Evolutionary conservation across 345 rosid genomes (phyloP).

Genomic region (Schrenkiella parvula): DNA sequence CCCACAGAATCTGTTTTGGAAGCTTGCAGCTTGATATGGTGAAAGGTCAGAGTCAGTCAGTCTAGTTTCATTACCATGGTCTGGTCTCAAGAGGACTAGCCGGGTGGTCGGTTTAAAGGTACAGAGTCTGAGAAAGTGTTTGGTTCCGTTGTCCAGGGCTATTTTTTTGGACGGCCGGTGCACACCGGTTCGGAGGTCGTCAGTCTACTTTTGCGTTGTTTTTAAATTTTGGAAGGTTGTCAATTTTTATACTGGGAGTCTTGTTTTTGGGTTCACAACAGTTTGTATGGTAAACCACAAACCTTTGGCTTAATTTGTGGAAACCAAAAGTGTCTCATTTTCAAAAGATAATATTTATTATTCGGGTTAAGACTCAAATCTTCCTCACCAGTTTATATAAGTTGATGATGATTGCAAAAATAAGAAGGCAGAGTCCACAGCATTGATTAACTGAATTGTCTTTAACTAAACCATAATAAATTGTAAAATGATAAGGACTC

Average conservation of each 20-base stretch:
- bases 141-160: slow-evolving; percentile 13
- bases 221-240: slow-evolving; percentile 3
- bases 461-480: background rate
- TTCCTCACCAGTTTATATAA: background rate
- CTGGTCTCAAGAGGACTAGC: background rate
- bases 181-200: background rate
- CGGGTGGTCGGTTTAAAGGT: slow-evolving; percentile 12
- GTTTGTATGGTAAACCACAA: slow-evolving; percentile 19
- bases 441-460: background rate
- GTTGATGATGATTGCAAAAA: no score
- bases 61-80: slow-evolving; percentile 12
- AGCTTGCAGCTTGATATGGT: slow-evolving; percentile 11
- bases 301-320: background rate
- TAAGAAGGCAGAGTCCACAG: background rate
- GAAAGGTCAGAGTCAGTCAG: slow-evolving; percentile 20
- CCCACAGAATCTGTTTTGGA: slow-evolving; percentile 4
- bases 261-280: slow-evolving; percentile 6
- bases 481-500: background rate
- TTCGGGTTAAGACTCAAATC: background rate
- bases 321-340: background rate
- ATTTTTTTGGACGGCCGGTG: background rate
- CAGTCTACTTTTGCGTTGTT: slow-evolving; percentile 6
- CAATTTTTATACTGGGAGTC: background rate
- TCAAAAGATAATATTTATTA: background rate
- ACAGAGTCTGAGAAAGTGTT: slow-evolving; percentile 6